Percentiles rank a stretch among this genome's conserved stretches.
These are phyloP conservation scores for Trichoderma oligosporum DNA, from an alignment of 2,329 filamentous ascomycete genomes.

Conservation along the genomic window DNA sequence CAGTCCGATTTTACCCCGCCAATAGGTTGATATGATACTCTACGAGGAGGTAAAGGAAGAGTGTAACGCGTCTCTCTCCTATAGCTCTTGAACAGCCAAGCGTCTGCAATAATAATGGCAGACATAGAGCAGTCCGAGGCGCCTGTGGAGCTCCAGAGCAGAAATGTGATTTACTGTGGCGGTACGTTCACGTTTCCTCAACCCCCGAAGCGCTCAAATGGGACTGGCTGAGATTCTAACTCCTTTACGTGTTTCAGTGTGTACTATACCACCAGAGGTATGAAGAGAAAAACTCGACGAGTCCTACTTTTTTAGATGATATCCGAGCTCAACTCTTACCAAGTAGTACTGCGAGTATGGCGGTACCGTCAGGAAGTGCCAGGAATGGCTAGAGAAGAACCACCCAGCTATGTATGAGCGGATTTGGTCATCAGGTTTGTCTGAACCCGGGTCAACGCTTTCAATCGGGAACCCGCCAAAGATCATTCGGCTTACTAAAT, in stretches of 20 bases:
- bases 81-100: conserved; percentile 23
- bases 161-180: conserved; percentile 55
- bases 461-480: neutral
- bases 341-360: conserved; percentile 97
- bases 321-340: conserved; percentile 25
- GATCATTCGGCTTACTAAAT: neutral
- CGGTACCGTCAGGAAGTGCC: conserved; percentile 92
- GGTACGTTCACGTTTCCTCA: conserved; percentile 42
- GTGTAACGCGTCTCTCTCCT: conserved; percentile 31
- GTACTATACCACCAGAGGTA: conserved; percentile 64
- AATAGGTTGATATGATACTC: conserved; percentile 24
- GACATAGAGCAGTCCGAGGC: conserved; percentile 48
- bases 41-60: conserved; percentile 4
- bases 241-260: conserved; percentile 45
- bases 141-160: conserved; percentile 46
- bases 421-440: conserved; percentile 81
- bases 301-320: neutral
- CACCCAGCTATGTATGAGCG: conserved; percentile 69
- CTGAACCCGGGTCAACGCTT: neutral
- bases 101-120: conserved; percentile 44
- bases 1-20: conserved; percentile 41
- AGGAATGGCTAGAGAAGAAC: conserved; percentile 83
- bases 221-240: neutral
- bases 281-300: conserved; percentile 19
- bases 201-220: neutral